Conservation (phyloP, 1,284 basidiomycete genomes). For the Ganoderma lucidum region DNA sequence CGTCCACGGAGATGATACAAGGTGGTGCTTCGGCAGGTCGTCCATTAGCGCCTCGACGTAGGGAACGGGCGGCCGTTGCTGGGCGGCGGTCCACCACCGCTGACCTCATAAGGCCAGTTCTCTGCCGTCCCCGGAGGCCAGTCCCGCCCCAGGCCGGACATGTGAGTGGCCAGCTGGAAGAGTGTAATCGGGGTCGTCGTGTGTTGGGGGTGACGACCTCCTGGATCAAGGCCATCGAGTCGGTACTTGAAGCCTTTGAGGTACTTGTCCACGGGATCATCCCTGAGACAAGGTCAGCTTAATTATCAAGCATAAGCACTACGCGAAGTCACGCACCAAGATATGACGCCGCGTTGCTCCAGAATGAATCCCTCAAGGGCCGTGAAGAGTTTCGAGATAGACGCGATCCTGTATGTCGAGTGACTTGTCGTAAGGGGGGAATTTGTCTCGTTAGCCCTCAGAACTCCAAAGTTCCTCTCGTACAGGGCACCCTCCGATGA, state of each 20-base stretch:
- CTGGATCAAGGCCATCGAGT: conserved; percentile 23
- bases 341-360: conserved; percentile 50
- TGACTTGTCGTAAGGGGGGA: conserved; percentile 25
- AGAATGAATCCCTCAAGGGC: conserved; percentile 55
- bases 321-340: conserved; percentile 42
- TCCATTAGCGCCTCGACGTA: conserved; percentile 43
- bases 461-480: conserved; percentile 27
- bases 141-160: conserved; percentile 56
- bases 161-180: conserved; percentile 54
- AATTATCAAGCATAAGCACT: too few species aligned
- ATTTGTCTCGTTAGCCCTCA: conserved; percentile 27
- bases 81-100: conserved; percentile 39
- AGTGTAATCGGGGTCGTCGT: conserved; percentile 49
- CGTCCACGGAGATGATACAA: conserved; percentile 49
- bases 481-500: conserved; percentile 22
- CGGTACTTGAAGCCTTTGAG: conserved; percentile 45
- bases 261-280: conserved; percentile 52
- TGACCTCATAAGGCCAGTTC: conserved; percentile 48
- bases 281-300: conserved; percentile 38
- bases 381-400: conserved; percentile 57
- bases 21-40: conserved; percentile 45
- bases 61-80: conserved; percentile 43
- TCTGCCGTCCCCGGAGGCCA: conserved; percentile 49
- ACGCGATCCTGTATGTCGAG: conserved; percentile 44
- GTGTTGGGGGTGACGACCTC: not conserved